Conservation (phyloP, 306 rosid species). For the Leucaena leucocephala region DNA sequence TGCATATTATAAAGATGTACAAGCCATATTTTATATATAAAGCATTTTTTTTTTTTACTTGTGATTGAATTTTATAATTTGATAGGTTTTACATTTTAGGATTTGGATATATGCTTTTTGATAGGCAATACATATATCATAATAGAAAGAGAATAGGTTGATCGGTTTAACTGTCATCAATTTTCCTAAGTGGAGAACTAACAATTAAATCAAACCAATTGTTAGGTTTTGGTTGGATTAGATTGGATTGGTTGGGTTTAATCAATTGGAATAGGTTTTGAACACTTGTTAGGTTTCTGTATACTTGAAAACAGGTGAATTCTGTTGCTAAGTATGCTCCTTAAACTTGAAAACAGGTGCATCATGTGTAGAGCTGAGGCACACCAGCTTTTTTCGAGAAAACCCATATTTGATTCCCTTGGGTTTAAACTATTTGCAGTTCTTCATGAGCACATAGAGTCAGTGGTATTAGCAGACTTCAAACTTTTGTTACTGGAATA, state of each 20-base stretch:
- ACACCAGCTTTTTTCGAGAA: constrained; percentile 74
- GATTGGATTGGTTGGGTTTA: background rate
- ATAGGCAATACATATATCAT: background rate
- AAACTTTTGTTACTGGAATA: constrained; percentile 32
- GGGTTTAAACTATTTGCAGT: constrained; percentile 84
- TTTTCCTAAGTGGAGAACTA: background rate
- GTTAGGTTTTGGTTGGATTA: background rate
- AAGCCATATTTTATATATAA: background rate
- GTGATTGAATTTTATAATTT: background rate
- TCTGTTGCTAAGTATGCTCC: constrained; percentile 25
- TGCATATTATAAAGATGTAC: background rate
- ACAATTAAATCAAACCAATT: background rate
- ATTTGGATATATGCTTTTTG: background rate
- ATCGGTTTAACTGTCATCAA: background rate
- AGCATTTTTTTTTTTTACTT: background rate
- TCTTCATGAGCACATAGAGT: constrained; percentile 76
- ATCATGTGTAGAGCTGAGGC: constrained; percentile 99
- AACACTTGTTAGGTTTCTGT: background rate
- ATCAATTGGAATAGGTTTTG: background rate
- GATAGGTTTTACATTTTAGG: background rate
- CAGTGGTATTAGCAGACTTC: constrained; percentile 61
- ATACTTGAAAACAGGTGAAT: constrained; percentile 32
- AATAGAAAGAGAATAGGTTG: background rate
- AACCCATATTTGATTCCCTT: constrained; percentile 87
- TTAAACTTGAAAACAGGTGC: constrained; percentile 68